Percentiles rank a stretch among this genome's conserved stretches.
These are phyloP conservation scores for Ormosia emarginata DNA, from an alignment of 306 rosid species.

Conservation along the genomic window DNA sequence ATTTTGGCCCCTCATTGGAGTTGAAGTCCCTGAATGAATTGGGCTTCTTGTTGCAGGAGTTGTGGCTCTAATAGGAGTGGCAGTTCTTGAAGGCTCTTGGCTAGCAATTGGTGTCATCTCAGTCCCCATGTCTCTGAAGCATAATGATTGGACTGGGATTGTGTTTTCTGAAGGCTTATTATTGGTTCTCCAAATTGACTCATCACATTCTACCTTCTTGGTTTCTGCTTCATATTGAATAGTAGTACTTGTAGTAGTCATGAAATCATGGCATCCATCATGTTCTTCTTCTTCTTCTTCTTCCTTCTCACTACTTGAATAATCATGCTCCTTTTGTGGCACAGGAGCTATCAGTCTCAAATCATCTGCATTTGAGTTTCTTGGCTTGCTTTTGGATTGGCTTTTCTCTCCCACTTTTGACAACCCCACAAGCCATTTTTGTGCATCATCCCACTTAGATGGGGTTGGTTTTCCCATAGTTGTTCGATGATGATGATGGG, in stretches of 20 bases:
- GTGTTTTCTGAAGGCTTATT: conserved; percentile 43
- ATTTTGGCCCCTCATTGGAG: conserved; percentile 59
- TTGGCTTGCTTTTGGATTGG: conserved; percentile 65
- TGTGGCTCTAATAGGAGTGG: conserved; percentile 83
- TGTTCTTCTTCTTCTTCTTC: conserved; percentile 30
- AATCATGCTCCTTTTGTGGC: conserved; percentile 78
- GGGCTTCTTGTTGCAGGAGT: conserved; percentile 76
- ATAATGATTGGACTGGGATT: conserved; percentile 54
- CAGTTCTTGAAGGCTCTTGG: conserved; percentile 90
- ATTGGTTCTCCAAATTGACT: conserved; percentile 65
- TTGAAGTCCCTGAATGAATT: conserved; percentile 65
- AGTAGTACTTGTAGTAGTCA: neutral
- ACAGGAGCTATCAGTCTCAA: conserved; percentile 86
- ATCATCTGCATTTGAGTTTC: conserved; percentile 95
- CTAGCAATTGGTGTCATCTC: conserved; percentile 98
- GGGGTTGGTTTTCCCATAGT: conserved; percentile 82
- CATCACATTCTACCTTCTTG: conserved; percentile 72
- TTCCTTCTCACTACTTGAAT: conserved; percentile 48
- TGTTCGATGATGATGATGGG: conserved; percentile 46
- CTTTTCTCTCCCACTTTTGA: conserved; percentile 79
- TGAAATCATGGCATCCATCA: conserved; percentile 19
- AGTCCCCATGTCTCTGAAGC: conserved; percentile 97
- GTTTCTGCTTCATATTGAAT: conserved; percentile 54
- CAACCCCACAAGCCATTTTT: conserved; percentile 90
- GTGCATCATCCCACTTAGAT: conserved; percentile 98